Base-by-base conservation (phyloP, 768 basidiomycete genomes). In the Russula sp. region DNA sequence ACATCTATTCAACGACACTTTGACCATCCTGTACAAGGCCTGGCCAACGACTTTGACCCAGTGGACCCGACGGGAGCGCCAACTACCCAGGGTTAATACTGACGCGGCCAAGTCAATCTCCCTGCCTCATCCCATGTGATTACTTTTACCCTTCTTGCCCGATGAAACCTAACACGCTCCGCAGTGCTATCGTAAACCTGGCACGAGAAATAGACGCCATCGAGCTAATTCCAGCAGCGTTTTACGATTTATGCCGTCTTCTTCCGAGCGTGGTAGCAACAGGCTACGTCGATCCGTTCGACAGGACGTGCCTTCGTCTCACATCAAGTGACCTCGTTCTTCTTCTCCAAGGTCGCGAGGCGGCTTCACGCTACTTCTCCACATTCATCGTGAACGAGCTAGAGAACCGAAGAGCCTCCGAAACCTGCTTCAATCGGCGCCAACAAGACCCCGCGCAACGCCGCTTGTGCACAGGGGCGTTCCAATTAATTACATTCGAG, bases 221-320 rank as follows among this genome's bases (percentile, higher is more conserved):
- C 0, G 81, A 84, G 67, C 81, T 91, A 38, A 77, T 90, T 3
- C 88, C 89, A 5, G 81, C 89, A 32, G 89, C 89, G 6, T 89
- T 89, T 75, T 92, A 92, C 73, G 90, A 91, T 72, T 81, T 92
- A 48, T 90, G 86, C 24, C 86, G 90, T 46, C 83, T 76, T 69
- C 75, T 81, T 34, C 84, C 87, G 2, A 89, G 84, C 69, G 82
- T 84, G 55, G 82, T 84, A 38, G 81, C 82, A 32, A 73, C 77
- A 7, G 88, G 86, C 7, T 77, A 80, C 71, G 77, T 74, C 60
- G 79, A 73, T 66, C 69, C 75, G 22, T 62, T 73, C 56, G 74
- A 72, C 57, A 74, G 69, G 59, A 72, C 63, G 18, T 72, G 61
- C 11, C 79, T 84, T 69, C 69, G 73, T 46, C 80, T 83, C 51